Base-by-base conservation (phyloP, 768 basidiomycete species). In the Rhizopogon roseolus region DNA sequence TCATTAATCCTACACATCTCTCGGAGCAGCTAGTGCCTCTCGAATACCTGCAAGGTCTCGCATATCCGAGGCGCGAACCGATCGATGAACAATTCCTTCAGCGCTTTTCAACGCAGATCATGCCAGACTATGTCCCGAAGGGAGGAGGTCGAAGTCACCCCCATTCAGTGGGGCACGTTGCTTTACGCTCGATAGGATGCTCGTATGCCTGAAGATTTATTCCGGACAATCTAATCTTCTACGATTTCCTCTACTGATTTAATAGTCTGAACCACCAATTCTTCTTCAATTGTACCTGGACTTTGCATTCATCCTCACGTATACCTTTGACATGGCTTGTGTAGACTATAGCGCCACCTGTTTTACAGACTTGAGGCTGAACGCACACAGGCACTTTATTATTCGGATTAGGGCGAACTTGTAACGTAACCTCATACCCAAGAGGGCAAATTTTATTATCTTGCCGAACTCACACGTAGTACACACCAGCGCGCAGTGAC, bases 21-120 rank as follows among this genome's bases (percentile, higher is more conserved):
- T 58, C 67, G 0, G 68, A 69, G 40, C 64, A 68, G 54, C 74
- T 87, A 0, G 85, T 88, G 10, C 86, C 86, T 43, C 76, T 88
- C 29, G 78, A 83, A 59, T 78, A 81, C 45, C 79, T 87, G 13
- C 79, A 82, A 64, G 77, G 68, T 50, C 71, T 79, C 17, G 67
- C 78, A n/a, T 77, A 73, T 29, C 78, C 80, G 16, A 70, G 77
- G 62, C 78, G 86, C 10, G 79, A 87, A 60, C 83, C 85, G 48
- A 73, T 76, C 22, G 86, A 87, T 61, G 85, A 86, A 59, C 81
- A 82, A 54, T 70, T 84, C 52, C 69, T 88, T 46, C 78, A 81
- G 58, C 78, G 80, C 25, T 82, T 88, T 61, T 71, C 76, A 39
- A 71, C 64, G 4, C 67, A 65, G 19, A 54, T 61, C 0, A 55